These are phyloP conservation scores for Suillus luteus DNA, from an alignment of 768 basidiomycete genomes.

Conservation along the genomic window DNA sequence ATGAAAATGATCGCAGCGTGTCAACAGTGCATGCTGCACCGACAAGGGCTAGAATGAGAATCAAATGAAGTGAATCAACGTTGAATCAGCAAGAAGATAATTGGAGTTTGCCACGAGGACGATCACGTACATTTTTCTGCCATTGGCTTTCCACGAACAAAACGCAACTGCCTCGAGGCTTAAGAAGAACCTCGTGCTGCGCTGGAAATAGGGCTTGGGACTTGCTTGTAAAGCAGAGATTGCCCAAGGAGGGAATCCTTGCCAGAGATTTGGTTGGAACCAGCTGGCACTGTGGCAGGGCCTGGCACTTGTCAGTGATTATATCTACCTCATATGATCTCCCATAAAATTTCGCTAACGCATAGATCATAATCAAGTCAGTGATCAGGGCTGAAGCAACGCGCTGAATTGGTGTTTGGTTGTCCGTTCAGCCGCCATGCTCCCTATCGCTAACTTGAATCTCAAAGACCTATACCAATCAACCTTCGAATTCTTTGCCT, in stretches of 20 bases:
- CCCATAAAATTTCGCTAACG: constrained; percentile 14
- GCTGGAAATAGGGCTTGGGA: constrained; percentile 8
- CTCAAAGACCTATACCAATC: constrained; percentile 52
- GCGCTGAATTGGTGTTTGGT: constrained; percentile 30
- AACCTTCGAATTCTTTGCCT: constrained; percentile 61
- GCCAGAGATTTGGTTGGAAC: constrained; percentile 1
- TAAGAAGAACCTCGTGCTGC: constrained; percentile 12
- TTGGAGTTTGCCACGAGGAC: constrained; percentile 16
- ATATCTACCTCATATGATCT: constrained; percentile 12
- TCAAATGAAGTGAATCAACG: constrained; percentile 1
- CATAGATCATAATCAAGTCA: constrained; percentile 24
- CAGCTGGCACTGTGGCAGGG: neutral
- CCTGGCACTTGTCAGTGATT: constrained; percentile 4
- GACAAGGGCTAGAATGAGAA: constrained; percentile 6
- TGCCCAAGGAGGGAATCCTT: constrained; percentile 3
- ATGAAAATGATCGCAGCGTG: constrained; percentile 1
- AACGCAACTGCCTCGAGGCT: constrained; percentile 22
- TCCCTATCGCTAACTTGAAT: constrained; percentile 48
- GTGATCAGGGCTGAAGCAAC: constrained; percentile 32
- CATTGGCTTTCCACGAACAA: constrained; percentile 4
- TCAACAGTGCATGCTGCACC: neutral
- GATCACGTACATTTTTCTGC: constrained; percentile 9
- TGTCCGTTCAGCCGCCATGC: constrained; percentile 43
- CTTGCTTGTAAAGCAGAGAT: constrained; percentile 5
- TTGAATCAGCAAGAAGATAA: constrained; percentile 7